Base-by-base conservation (phyloP, 495 filamentous ascomycete genomes). In the Penicillium ochrochloron region DNA sequence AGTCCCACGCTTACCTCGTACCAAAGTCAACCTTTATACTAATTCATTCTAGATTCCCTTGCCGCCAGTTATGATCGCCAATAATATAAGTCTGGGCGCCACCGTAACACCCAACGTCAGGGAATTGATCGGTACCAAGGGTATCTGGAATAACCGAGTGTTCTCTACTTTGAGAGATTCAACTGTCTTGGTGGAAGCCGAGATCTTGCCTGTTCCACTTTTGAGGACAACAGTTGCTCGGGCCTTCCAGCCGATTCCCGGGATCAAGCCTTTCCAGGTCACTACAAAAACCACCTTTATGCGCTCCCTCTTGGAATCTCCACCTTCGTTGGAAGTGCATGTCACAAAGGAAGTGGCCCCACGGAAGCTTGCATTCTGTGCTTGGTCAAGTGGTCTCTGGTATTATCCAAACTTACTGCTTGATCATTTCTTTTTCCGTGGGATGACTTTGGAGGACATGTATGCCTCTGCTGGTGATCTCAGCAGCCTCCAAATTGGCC, bases 361-460 rank as follows among this genome's bases (percentile, higher is more conserved):
- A n/a, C 60, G 63, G 37, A 79, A 80, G 54, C 42, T 68, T 46
- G 73, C 63, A 5, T 75, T 76, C 51, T 69, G 67, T 25, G 68
- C 72, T 11, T 81, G 77, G 78, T 72, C 69, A 7, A 81, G 76
- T 65, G 80, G 80, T 6, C 64, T 68, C 19, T 60, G 75, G 31
- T 21, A 48, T 1, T 83, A 77, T 78, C 77, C 80, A 3, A 71
- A 68, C 23, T 59, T 67, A 7, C 41, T 80, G 4, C 61, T 75
- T 9, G 41, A 63, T 2, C 69, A 70, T 6, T 63, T 75, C 54
- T 48, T 64, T 33, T 66, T 61, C 25, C 42, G 79, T 27, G 69
- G 71, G 9, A 58, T 73, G 63, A 66, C 72, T 19, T 29, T 68
- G 17, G 63, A 71, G 39, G 60, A 66, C 23, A 63, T 71, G 6